A percentile compares a stretch with the other conserved stretches of the same genome.
phyloP scores from a whole-genome alignment of 306 rosid species.

The Arachis hypogaea region DNA sequence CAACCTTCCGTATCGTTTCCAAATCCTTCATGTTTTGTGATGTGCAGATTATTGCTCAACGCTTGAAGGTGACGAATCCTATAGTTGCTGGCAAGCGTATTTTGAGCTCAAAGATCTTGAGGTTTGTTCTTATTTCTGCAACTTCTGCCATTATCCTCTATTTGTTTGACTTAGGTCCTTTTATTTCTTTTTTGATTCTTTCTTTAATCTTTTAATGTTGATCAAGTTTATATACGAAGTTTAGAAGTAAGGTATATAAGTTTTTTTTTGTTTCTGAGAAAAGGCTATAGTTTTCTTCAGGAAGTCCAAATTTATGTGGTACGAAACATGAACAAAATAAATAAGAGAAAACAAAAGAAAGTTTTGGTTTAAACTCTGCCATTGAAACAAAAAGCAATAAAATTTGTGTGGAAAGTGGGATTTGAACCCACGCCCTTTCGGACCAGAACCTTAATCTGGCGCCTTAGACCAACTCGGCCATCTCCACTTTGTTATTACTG shows the following conservation, averaged over 20 bases:
- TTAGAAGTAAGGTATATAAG: too few relatives aligned
- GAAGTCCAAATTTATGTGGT: too few relatives aligned
- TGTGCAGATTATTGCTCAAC: conserved; percentile 76
- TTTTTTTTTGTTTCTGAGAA: too few relatives aligned
- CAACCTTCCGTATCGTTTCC: conserved; percentile 1
- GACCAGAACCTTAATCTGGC: conserved; percentile 51
- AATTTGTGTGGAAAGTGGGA: conserved; percentile 53
- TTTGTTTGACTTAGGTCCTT: neutral
- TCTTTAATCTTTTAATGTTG: neutral
- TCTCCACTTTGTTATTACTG: conserved; percentile 29
- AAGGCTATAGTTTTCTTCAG: too few relatives aligned
- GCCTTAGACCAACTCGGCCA: conserved; percentile 52
- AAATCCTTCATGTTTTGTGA: neutral
- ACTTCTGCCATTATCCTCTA: neutral
- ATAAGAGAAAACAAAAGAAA: too few relatives aligned
- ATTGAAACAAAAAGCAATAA: too few relatives aligned
- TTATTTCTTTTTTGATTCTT: neutral
- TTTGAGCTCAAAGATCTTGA: conserved; percentile 86
- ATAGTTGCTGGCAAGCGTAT: conserved; percentile 92
- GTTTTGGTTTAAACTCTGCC: too few relatives aligned
- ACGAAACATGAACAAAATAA: too few relatives aligned
- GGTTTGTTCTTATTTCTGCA: conserved; percentile 45
- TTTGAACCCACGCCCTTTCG: conserved; percentile 70
- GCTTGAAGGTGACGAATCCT: conserved; percentile 86
- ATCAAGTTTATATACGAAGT: neutral